These are phyloP conservation scores for Ophiostoma perfectum DNA, from an alignment of 2,329 filamentous ascomycete species.

Conservation along the genomic window DNA sequence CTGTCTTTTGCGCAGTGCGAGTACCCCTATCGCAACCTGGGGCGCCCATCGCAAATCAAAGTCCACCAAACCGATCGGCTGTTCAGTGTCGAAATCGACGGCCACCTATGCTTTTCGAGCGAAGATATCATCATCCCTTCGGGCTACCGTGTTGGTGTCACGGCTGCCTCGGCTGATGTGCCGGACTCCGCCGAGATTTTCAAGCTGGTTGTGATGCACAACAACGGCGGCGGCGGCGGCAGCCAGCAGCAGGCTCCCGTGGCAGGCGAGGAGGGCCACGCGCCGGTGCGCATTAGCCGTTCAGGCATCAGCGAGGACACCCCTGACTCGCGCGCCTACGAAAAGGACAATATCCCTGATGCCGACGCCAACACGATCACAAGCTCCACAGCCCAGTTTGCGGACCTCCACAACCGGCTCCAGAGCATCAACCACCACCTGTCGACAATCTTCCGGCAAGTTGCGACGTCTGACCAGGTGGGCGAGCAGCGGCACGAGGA, in stretches of 20 bases:
- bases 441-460: conserved; percentile 53
- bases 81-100: conserved; percentile 78
- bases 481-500: conserved; percentile 55
- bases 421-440: conserved; percentile 68
- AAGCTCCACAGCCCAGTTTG: conserved; percentile 61
- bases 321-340: conserved; percentile 25
- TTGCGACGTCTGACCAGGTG: conserved; percentile 46
- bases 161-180: conserved; percentile 80
- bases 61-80: conserved; percentile 58
- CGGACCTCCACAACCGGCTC: conserved; percentile 78
- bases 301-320: conserved; percentile 12
- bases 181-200: conserved; percentile 94
- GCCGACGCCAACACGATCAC: conserved; percentile 43
- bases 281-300: not conserved
- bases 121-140: conserved; percentile 70
- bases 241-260: conserved; percentile 19
- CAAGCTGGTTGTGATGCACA: conserved; percentile 70
- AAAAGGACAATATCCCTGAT: conserved; percentile 43
- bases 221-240: conserved; percentile 40
- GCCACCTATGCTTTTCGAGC: conserved; percentile 74
- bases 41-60: conserved; percentile 73
- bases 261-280: not conserved
- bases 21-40: conserved; percentile 86
- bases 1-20: conserved; percentile 91
- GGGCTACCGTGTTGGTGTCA: conserved; percentile 81